These are phyloP conservation scores for Ganoderma boninense DNA, from an alignment of 1,284 basidiomycete species.

Conservation along the genomic window DNA sequence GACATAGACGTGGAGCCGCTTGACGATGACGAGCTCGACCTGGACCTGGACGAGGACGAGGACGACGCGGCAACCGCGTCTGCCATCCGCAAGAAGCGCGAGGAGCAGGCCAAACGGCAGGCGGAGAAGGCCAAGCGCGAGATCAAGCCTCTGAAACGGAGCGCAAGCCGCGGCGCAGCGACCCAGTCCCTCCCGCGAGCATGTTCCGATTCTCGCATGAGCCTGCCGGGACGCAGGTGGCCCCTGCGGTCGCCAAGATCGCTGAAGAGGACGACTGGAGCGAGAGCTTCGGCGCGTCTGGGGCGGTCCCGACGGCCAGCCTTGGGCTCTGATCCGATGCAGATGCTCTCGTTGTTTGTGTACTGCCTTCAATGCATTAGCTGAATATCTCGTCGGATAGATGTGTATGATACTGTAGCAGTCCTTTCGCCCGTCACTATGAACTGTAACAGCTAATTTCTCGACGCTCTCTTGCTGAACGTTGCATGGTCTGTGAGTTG, in stretches of 20 bases:
- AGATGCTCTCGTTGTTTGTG: background rate
- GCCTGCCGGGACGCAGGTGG: slow-evolving; percentile 4
- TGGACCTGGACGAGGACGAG: slow-evolving; percentile 20
- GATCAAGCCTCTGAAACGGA: slow-evolving; percentile 29
- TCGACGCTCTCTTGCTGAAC: background rate
- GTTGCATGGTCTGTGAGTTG: background rate
- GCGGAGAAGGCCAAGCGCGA: slow-evolving; percentile 31
- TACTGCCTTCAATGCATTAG: background rate
- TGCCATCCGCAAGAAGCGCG: slow-evolving; percentile 17
- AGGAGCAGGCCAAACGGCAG: slow-evolving; percentile 18
- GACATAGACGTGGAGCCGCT: slow-evolving; percentile 23
- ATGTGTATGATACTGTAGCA: slow-evolving; percentile 2
- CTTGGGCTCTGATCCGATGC: slow-evolving; percentile 20
- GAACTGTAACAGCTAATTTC: background rate
- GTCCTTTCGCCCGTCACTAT: background rate
- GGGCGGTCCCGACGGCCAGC: slow-evolving; percentile 15
- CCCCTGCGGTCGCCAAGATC: slow-evolving; percentile 19
- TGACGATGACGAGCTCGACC: slow-evolving; percentile 21
- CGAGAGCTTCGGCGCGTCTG: slow-evolving; percentile 23
- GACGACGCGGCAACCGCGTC: slow-evolving; percentile 21
- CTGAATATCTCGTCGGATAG: background rate
- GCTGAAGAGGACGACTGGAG: slow-evolving; percentile 37
- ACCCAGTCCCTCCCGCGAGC: slow-evolving; percentile 34
- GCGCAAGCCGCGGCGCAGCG: slow-evolving; percentile 27
- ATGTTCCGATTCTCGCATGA: slow-evolving; percentile 33